Conservation (phyloP, 2,329 filamentous ascomycete genomes). For the Clarireedia homoeocarpa region DNA sequence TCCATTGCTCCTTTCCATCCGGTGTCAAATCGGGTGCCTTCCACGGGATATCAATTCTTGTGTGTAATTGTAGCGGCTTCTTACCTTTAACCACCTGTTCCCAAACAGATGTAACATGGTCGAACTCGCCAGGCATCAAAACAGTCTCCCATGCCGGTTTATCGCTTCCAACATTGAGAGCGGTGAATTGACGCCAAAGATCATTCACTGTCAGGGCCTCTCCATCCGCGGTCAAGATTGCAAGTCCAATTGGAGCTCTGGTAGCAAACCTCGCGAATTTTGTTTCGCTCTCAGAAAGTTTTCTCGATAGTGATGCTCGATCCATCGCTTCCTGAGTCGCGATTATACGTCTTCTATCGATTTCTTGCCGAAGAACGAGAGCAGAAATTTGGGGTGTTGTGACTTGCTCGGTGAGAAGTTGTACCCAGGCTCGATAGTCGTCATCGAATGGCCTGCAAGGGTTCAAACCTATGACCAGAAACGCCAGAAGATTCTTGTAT, state of each 20-base stretch:
- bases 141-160: not conserved
- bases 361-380: slow-evolving; percentile 77
- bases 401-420: slow-evolving; percentile 65
- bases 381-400: slow-evolving; percentile 76
- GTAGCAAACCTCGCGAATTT: slow-evolving; percentile 64
- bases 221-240: slow-evolving; percentile 57
- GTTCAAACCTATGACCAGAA: slow-evolving; percentile 72
- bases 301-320: slow-evolving; percentile 56
- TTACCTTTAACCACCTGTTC: not conserved
- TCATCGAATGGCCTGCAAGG: slow-evolving; percentile 71
- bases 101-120: slow-evolving; percentile 5
- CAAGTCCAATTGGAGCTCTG: slow-evolving; percentile 66
- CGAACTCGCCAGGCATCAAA: slow-evolving; percentile 1
- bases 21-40: slow-evolving; percentile 21
- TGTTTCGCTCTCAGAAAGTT: slow-evolving; percentile 53
- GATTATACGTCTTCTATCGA: slow-evolving; percentile 63
- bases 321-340: slow-evolving; percentile 64
- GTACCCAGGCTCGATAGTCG: slow-evolving; percentile 71
- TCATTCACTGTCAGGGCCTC: slow-evolving; percentile 29
- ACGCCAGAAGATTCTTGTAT: slow-evolving; percentile 65
- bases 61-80: not conserved
- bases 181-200: slow-evolving; percentile 10
- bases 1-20: slow-evolving; percentile 54
- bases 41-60: not conserved
- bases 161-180: slow-evolving; percentile 9